These are phyloP conservation scores for Metschnikowia chrysomelidarum DNA, from an alignment of 805 yeast genomes.

Conservation along the genomic window DNA sequence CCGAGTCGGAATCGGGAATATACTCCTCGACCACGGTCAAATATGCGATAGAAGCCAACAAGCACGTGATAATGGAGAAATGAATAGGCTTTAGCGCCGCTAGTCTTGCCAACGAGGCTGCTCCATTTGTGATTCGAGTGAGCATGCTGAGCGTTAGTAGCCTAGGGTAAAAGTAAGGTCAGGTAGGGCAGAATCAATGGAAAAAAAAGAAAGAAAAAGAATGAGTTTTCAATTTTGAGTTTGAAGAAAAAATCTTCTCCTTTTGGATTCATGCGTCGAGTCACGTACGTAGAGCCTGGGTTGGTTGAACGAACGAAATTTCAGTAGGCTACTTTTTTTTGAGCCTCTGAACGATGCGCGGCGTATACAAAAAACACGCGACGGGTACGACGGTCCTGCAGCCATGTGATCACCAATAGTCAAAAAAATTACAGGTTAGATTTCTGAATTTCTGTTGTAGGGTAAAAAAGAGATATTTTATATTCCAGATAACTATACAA, in stretches of 20 bases:
- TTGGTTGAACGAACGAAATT: constrained; percentile 5
- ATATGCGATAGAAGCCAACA: constrained; percentile 79
- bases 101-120: constrained; percentile 46
- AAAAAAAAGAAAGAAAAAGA: neutral
- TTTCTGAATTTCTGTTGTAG: constrained; percentile 3
- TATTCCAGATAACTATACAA: too few species aligned
- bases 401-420: too few species aligned
- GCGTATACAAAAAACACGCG: constrained; percentile 15
- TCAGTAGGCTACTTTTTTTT: constrained; percentile 1
- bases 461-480: too few species aligned
- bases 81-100: constrained; percentile 88
- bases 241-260: neutral
- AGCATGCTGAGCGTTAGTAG: constrained; percentile 24
- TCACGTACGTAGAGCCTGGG: constrained; percentile 10
- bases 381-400: too few species aligned
- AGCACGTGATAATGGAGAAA: constrained; percentile 65
- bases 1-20: constrained; percentile 42
- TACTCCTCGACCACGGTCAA: constrained; percentile 71
- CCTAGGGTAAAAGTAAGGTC: neutral
- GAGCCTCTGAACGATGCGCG: constrained; percentile 12
- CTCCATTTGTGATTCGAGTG: constrained; percentile 28
- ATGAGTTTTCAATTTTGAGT: too few species aligned
- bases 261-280: neutral
- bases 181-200: neutral
- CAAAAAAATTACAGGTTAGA: constrained; percentile 5